A percentile compares a stretch with the other conserved stretches of the same genome.
These are phyloP conservation scores for Vaccinium macrocarpon DNA, from an alignment of 148 eudicot genomes.

Conservation along the genomic window DNA sequence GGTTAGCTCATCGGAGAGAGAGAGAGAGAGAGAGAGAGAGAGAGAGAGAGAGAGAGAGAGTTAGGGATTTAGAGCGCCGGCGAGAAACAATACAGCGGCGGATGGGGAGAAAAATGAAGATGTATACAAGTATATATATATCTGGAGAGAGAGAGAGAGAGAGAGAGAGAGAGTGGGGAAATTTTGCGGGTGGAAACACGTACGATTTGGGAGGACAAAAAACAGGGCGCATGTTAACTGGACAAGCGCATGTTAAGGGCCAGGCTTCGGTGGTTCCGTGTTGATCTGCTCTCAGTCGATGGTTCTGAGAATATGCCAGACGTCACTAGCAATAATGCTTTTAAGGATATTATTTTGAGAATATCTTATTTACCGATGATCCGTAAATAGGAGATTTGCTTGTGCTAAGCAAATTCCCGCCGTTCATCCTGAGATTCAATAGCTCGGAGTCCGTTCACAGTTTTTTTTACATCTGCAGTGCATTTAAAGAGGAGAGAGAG, in stretches of 20 bases:
- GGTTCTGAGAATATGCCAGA: not conserved
- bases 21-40: not conserved
- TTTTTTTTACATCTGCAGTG: no score
- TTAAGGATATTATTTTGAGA: no score
- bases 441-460: no score
- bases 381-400: no score
- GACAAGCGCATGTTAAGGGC: not conserved
- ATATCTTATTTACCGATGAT: no score
- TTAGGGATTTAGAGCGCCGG: conserved; percentile 20
- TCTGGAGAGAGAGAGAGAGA: not conserved
- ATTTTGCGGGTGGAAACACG: conserved; percentile 22
- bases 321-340: not conserved
- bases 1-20: not conserved
- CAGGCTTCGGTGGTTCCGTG: not conserved
- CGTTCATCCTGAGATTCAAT: no score
- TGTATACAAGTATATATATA: not conserved
- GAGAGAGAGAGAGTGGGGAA: not conserved
- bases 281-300: not conserved
- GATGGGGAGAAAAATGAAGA: conserved; percentile 5
- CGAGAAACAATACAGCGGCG: conserved; percentile 3
- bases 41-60: not conserved
- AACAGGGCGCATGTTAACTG: conserved; percentile 7
- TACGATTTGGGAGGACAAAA: not conserved
- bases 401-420: no score
- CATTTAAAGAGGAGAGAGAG: no score